phyloP scores from a whole-genome alignment of 179 eudicot species.

The Spergularia azorica region DNA sequence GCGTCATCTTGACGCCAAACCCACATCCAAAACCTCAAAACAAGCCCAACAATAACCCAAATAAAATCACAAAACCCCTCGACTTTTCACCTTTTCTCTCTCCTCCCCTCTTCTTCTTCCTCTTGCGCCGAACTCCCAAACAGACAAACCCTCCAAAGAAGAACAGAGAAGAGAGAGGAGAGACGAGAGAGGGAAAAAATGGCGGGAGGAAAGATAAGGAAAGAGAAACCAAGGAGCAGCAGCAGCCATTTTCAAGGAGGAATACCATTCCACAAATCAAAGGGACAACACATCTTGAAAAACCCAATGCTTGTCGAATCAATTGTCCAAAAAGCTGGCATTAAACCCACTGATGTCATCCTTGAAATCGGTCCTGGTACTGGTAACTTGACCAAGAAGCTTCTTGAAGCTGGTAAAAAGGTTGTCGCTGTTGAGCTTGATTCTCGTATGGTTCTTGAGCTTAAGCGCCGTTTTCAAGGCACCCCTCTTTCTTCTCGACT shows the following conservation, averaged over 20 bases:
- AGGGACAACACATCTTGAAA: conserved; percentile 76
- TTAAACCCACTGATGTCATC: conserved; percentile 59
- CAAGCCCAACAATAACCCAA: too few species aligned
- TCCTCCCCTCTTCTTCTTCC: not conserved
- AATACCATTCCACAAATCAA: conserved; percentile 75
- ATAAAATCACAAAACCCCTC: not conserved
- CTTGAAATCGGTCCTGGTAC: conserved; percentile 92
- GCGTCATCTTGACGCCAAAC: too few species aligned
- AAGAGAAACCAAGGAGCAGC: conserved; percentile 22
- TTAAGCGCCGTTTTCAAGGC: conserved; percentile 72
- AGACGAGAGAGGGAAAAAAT: conserved; percentile 34
- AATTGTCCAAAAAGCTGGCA: conserved; percentile 67
- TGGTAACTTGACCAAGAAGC: conserved; percentile 81
- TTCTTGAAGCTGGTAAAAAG: conserved; percentile 64
- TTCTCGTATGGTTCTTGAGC: conserved; percentile 76
- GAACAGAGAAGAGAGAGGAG: not conserved
- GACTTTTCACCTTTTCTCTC: too few species aligned
- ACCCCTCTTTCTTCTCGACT: conserved; percentile 54
- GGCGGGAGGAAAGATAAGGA: conserved; percentile 43
- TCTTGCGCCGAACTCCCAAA: not conserved
- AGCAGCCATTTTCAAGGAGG: conserved; percentile 58
- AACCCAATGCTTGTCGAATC: conserved; percentile 67
- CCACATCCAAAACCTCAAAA: too few species aligned
- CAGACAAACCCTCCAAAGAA: not conserved
- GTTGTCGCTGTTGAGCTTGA: conserved; percentile 83